Evolutionary conservation across 306 rosid species (phyloP), one percentile per base, ranked within the genome.

Genomic region (Gleditsia sinensis): DNA sequence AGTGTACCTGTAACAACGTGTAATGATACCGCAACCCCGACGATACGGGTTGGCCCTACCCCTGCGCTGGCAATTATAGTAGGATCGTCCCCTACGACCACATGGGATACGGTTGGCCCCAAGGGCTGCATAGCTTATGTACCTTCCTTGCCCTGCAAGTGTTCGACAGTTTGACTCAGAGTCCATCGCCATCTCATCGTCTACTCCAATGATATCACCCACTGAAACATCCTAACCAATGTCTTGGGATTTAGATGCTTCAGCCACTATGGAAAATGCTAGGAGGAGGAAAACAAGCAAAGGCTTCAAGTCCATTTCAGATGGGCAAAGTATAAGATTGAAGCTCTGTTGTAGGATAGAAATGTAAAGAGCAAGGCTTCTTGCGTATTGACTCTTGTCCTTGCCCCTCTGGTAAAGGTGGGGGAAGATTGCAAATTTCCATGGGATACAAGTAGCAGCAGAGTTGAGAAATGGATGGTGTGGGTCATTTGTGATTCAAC

Each of bases 171-270:
- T 71, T 2, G 42, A 12, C 24, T 83, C 81, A 0, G 86, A 70
- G 46, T 75, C 81, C 70, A n/a, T n/a, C n/a, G n/a, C n/a, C n/a
- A n/a, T n/a, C n/a, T 85, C 83, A 5, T 85, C 77, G 5, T 88
- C 82, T 0, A 46, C 69, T 9, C 76, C 84, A 10, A 85, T 81
- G 56, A 61, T 4, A 27, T 85, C 75, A 0, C 86, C 80, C 1
- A n/a, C n/a, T n/a, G 19, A 16, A 19, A 39, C 21, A 0, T 13
- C 7, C 9, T 6, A 19, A 17, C 23, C 32, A 19, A 21, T 40
- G 7, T 37, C 72, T 5, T 65, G 46, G 9, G 74, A 10, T n/a
- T 71, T 49, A 17, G 79, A 71, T 11, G 83, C 39, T 45, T 63
- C 45, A 60, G 68, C 45, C 20, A 23, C 70, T 34, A 58, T 77